These are phyloP conservation scores for Ormosia semicastrata DNA, from an alignment of 306 rosid genomes.

Conservation along the genomic window DNA sequence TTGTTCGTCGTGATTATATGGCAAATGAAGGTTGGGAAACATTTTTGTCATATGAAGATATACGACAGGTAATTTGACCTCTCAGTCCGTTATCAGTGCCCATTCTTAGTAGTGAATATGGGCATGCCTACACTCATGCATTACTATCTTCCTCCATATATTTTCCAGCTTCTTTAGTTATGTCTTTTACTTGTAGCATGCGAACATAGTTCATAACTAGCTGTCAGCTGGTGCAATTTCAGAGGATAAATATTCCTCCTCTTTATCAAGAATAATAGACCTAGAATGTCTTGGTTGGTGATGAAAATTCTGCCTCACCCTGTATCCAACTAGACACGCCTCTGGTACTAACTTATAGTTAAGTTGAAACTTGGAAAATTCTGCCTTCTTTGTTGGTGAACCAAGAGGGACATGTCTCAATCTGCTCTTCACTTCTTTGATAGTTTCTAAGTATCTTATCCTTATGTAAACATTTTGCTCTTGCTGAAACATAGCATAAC, in stretches of 20 bases:
- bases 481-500: constrained; percentile 18
- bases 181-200: neutral
- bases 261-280: neutral
- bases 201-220: neutral
- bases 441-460: too few relatives aligned
- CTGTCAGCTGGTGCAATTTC: neutral
- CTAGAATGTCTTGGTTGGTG: too few relatives aligned
- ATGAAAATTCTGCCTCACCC: too few relatives aligned
- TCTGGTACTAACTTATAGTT: too few relatives aligned
- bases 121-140: neutral
- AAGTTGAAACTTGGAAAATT: too few relatives aligned
- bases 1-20: constrained; percentile 87
- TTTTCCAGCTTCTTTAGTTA: neutral
- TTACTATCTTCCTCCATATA: neutral
- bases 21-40: constrained; percentile 99
- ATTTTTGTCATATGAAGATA: constrained; percentile 90
- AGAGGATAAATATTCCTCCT: neutral
- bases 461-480: neutral
- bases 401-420: constrained; percentile 16
- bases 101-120: neutral
- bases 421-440: neutral
- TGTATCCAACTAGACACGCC: too few relatives aligned
- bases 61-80: constrained; percentile 62
- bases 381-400: neutral
- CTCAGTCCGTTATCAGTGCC: neutral